A percentile compares a stretch with the other conserved stretches of the same genome.
phyloP scores from a whole-genome alignment of 78 protist genomes.

The Dictyostelium capitatum region DNA sequence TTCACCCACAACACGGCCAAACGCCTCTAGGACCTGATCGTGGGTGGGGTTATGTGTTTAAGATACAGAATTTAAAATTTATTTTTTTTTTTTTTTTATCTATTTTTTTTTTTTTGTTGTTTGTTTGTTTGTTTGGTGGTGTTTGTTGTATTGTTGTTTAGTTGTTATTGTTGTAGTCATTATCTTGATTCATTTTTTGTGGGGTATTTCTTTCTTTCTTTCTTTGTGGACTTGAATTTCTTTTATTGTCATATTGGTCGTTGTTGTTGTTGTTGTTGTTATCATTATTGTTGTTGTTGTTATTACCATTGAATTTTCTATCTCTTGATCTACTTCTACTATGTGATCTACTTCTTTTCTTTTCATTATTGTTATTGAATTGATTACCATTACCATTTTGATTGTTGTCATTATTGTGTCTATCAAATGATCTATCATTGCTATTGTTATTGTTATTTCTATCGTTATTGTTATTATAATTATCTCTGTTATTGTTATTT shows the following conservation, averaged over 20 bases:
- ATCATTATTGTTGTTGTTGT: neutral
- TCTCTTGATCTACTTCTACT: conserved; percentile 12
- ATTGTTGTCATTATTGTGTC: neutral
- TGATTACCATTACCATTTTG: neutral
- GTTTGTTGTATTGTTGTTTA: neutral
- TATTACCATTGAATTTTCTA: neutral
- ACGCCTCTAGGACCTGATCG: too few species aligned
- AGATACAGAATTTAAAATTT: too few species aligned
- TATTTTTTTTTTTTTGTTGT: too few species aligned
- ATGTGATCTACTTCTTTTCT: neutral
- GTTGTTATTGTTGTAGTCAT: neutral
- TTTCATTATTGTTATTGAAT: neutral
- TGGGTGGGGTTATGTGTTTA: too few species aligned
- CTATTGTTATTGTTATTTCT: neutral
- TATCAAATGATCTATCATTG: neutral
- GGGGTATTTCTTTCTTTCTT: neutral
- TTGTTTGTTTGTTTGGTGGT: too few species aligned
- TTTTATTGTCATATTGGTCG: neutral
- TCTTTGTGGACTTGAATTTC: neutral
- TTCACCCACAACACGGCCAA: too few species aligned
- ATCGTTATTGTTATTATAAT: neutral
- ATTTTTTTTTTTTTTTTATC: too few species aligned
- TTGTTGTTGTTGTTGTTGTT: neutral
- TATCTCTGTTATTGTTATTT: neutral
- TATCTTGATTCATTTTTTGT: too few species aligned